Conservation (phyloP, 2,329 filamentous ascomycete species). For the Apiospora phragmitis region DNA sequence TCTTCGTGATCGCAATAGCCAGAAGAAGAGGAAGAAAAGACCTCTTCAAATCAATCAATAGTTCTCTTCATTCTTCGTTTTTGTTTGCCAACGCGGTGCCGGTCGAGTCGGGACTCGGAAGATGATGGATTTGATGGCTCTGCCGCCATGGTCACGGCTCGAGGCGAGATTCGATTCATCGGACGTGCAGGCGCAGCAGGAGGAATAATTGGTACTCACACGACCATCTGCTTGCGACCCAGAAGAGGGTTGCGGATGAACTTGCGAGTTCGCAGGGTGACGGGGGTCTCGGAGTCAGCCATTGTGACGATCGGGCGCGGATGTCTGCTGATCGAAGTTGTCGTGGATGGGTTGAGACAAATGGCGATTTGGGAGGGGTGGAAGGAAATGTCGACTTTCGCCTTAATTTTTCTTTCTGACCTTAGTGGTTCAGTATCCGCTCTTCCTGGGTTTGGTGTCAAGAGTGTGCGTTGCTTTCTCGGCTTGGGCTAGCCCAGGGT, state of each 20-base stretch:
- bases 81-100: not conserved
- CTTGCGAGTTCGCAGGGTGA: conserved; percentile 96
- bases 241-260: conserved; percentile 99
- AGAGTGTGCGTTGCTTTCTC: not conserved
- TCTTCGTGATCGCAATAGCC: not conserved
- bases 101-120: not conserved
- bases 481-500: conserved; percentile 5
- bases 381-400: conserved; percentile 9
- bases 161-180: not conserved
- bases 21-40: not conserved
- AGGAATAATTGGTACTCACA: conserved; percentile 65
- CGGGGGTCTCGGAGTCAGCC: conserved; percentile 78
- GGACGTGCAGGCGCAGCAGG: not conserved
- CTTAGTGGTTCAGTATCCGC: conserved; percentile 7
- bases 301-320: conserved; percentile 62
- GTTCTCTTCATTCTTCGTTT: not conserved
- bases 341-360: conserved; percentile 12
- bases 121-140: conserved; percentile 8
- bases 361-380: conserved; percentile 9
- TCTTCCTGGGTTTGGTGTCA: not conserved
- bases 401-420: conserved; percentile 9
- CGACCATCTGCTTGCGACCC: conserved; percentile 99
- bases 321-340: conserved; percentile 21
- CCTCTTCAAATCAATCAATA: conserved; percentile 14
- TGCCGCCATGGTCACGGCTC: not conserved